Evolutionary conservation across 805 yeast species (phyloP).

Genomic region (Sugiyamaella lignohabitans): DNA sequence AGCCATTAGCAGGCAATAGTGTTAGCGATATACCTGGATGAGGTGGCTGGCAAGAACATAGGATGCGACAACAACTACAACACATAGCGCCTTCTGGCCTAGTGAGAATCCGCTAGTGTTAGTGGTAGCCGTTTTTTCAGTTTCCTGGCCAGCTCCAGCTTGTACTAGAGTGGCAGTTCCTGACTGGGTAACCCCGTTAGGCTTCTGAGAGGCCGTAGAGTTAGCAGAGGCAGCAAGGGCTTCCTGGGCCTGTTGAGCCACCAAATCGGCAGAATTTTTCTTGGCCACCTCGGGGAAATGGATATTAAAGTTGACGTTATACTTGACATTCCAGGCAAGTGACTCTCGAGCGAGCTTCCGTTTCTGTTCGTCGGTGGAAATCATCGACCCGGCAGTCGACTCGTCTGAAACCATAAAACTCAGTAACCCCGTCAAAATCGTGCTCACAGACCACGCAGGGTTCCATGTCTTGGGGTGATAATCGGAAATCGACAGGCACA

Average conservation of each 20-base stretch:
- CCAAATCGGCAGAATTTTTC: neutral
- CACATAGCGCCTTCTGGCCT: slow-evolving; percentile 15
- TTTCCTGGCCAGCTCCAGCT: neutral
- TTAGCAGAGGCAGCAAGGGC: neutral
- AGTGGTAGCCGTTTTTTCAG: neutral
- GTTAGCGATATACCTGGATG: slow-evolving; percentile 6
- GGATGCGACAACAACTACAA: slow-evolving; percentile 15
- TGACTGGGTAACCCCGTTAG: neutral
- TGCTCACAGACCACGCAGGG: slow-evolving; percentile 91
- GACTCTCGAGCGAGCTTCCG: slow-evolving; percentile 52
- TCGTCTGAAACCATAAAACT: slow-evolving; percentile 92
- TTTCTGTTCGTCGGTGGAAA: slow-evolving; percentile 44
- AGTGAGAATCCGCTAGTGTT: slow-evolving; percentile 5
- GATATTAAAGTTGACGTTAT: slow-evolving; percentile 50
- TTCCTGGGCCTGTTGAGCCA: neutral
- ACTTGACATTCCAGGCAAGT: slow-evolving; percentile 58
- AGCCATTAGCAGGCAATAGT: too few species aligned
- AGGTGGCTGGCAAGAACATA: slow-evolving; percentile 8
- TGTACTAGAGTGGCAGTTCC: neutral
- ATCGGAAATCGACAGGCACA: slow-evolving; percentile 90
- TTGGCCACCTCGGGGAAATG: slow-evolving; percentile 46
- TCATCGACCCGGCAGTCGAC: slow-evolving; percentile 74
- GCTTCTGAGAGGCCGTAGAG: neutral
- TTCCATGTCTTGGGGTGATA: slow-evolving; percentile 95
- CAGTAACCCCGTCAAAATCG: slow-evolving; percentile 77